Percentiles rank a stretch among this genome's conserved stretches.
Evolutionary conservation across 495 filamentous ascomycete genomes (phyloP).

Genomic region (Penicillium simplicissimum): DNA sequence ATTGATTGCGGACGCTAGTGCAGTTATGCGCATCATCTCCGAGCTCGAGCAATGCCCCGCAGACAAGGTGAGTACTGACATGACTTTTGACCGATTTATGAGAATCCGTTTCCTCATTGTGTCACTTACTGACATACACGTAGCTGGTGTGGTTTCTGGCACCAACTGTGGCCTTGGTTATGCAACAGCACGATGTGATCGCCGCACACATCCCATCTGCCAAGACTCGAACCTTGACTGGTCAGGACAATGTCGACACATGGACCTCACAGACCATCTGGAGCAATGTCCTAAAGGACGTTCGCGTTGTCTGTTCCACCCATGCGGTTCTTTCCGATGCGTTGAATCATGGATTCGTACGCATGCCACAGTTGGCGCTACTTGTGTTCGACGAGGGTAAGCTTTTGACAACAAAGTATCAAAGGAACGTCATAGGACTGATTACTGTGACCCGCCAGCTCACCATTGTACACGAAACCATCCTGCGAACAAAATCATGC

Average conservation of each 20-base stretch:
- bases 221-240: constrained; percentile 64
- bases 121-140: constrained; percentile 7
- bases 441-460: constrained; percentile 15
- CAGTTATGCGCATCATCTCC: constrained; percentile 70
- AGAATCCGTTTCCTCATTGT: background rate
- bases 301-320: constrained; percentile 76
- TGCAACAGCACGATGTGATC: constrained; percentile 72
- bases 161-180: constrained; percentile 72
- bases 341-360: constrained; percentile 76
- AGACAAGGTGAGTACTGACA: constrained; percentile 53
- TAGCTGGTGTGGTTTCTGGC: constrained; percentile 85
- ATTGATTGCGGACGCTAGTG: constrained; percentile 47
- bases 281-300: constrained; percentile 67
- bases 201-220: constrained; percentile 60
- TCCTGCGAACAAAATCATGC: constrained; percentile 78
- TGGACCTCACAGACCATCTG: constrained; percentile 75
- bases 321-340: constrained; percentile 78
- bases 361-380: constrained; percentile 62
- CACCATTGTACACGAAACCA: constrained; percentile 47
- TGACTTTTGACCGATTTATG: background rate
- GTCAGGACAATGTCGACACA: constrained; percentile 66
- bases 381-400: constrained; percentile 90
- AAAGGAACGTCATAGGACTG: background rate
- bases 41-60: constrained; percentile 66
- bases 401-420: constrained; percentile 4